phyloP scores from a whole-genome alignment of 2,329 filamentous ascomycete genomes.

The Diplodia mutila region DNA sequence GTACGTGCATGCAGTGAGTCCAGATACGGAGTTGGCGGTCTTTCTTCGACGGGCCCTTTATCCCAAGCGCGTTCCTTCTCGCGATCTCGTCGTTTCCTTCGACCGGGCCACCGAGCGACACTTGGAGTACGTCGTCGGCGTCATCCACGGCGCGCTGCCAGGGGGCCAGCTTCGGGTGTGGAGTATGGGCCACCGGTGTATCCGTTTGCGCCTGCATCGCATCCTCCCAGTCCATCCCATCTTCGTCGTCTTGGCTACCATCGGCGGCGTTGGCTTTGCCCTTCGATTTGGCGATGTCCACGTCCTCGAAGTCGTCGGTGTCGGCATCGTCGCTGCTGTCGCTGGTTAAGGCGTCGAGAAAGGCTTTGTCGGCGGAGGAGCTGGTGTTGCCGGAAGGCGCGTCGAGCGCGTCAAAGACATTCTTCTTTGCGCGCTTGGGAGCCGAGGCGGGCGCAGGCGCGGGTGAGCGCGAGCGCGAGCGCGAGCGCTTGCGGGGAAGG shows the following conservation, averaged over 20 bases:
- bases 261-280: neutral
- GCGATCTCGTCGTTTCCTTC: conserved; percentile 24
- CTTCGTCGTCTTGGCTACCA: conserved; percentile 27
- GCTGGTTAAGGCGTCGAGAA: conserved; percentile 19
- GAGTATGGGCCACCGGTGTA: conserved; percentile 17
- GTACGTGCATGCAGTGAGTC: conserved; percentile 88
- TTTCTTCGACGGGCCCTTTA: conserved; percentile 84
- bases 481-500: conserved; percentile 25
- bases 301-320: conserved; percentile 23
- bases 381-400: conserved; percentile 5
- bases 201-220: conserved; percentile 41
- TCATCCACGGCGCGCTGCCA: conserved; percentile 21
- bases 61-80: conserved; percentile 58
- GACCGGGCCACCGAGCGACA: conserved; percentile 21
- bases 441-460: neutral
- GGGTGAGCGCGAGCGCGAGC: neutral
- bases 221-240: conserved; percentile 46
- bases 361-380: conserved; percentile 19
- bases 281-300: neutral
- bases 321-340: conserved; percentile 3
- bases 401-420: conserved; percentile 21
- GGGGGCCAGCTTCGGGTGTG: neutral
- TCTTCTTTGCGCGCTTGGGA: conserved; percentile 22
- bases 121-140: conserved; percentile 34
- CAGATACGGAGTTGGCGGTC: conserved; percentile 76